Conservation (phyloP, 352 stramenopile species). For the Phytopythium oedochilum region DNA sequence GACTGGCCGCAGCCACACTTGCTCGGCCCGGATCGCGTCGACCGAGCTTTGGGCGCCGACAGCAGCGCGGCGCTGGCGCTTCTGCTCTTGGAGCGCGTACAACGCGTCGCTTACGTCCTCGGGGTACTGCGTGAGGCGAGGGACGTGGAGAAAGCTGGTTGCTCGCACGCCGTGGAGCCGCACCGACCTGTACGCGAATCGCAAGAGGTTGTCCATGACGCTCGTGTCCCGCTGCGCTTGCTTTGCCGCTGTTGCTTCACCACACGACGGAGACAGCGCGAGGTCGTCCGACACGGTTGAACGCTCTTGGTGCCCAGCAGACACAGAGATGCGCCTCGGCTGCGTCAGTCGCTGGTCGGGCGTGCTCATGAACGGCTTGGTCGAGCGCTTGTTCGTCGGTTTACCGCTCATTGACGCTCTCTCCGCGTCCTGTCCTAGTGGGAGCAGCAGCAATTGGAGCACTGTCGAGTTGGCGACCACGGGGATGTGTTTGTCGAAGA, state of each 20-base stretch:
- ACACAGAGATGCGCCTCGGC: not conserved
- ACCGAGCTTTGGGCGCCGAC: not conserved
- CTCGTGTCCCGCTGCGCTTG: not conserved
- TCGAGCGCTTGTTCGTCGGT: constrained; percentile 8
- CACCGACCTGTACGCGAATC: constrained; percentile 47
- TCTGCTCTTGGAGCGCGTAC: constrained; percentile 44
- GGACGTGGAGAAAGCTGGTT: constrained; percentile 58
- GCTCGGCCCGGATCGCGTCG: constrained; percentile 6
- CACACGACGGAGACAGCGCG: not conserved
- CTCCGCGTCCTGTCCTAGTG: constrained; percentile 18
- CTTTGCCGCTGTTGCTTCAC: not conserved
- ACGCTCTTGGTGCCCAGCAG: not conserved
- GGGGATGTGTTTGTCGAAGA: constrained; percentile 48
- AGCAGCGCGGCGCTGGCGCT: constrained; percentile 23
- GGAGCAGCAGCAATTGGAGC: constrained; percentile 58
- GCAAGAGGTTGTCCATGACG: constrained; percentile 28
- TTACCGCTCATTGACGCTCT: constrained; percentile 7
- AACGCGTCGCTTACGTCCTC: constrained; percentile 56
- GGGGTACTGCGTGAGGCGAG: constrained; percentile 30
- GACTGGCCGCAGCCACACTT: constrained; percentile 26
- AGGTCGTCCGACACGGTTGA: not conserved
- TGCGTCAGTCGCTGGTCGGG: constrained; percentile 23
- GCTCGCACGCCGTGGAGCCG: constrained; percentile 51
- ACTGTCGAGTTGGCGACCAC: constrained; percentile 57
- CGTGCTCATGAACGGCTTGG: constrained; percentile 19